phyloP scores from a whole-genome alignment of 2,329 filamentous ascomycete species.

The Fusarium chuoi region DNA sequence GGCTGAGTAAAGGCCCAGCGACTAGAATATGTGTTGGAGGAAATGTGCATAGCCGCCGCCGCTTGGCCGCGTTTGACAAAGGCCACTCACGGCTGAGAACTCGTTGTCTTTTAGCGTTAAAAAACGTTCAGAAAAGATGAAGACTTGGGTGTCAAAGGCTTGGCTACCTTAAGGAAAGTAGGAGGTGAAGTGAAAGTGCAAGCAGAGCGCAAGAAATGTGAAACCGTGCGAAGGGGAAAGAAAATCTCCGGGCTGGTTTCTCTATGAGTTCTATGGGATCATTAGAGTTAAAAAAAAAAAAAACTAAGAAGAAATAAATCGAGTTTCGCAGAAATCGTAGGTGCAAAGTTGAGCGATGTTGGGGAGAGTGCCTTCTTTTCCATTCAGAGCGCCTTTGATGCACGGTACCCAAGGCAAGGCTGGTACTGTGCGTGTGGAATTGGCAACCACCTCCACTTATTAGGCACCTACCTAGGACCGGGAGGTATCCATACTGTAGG shows the following conservation, averaged over 20 bases:
- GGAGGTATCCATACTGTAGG: background rate
- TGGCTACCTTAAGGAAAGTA: background rate
- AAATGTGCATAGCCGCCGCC: conserved; percentile 37
- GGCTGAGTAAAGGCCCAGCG: conserved; percentile 30
- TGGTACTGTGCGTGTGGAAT: background rate
- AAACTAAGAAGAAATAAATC: background rate
- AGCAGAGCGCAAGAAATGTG: background rate
- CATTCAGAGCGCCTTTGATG: conserved; percentile 1
- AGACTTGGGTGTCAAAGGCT: background rate
- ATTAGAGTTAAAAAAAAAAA: background rate
- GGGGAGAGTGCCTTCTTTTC: background rate
- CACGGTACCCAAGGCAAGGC: background rate
- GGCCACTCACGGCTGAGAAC: background rate
- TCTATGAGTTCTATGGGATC: background rate
- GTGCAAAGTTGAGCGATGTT: background rate
- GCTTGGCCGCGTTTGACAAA: conserved; percentile 4
- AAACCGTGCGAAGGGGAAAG: background rate
- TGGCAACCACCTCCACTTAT: background rate
- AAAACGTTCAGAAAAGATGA: background rate
- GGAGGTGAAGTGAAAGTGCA: background rate
- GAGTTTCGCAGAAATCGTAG: background rate
- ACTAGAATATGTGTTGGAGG: background rate
- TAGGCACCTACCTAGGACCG: background rate
- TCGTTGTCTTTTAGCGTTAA: background rate
- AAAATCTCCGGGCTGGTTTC: background rate